Base-by-base conservation (phyloP, 768 basidiomycete genomes). In the Leccinellum albellum region DNA sequence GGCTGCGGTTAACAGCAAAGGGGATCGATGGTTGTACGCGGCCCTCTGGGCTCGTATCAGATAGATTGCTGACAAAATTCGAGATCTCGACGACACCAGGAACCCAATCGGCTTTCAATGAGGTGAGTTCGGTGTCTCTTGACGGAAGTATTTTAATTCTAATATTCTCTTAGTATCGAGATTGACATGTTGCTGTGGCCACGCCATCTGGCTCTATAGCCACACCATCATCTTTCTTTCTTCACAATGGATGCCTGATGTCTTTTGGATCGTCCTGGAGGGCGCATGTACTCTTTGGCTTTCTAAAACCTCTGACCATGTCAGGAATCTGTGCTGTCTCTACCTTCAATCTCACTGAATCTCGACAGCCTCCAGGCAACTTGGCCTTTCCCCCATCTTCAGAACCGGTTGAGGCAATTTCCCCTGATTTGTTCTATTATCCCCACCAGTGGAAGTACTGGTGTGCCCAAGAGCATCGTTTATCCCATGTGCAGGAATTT, bases 1-100 rank as follows among this genome's bases (percentile, higher is more conserved):
- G 28, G 10, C 29, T 47, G 69, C 67, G 10, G 63, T 71, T 37
- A 63, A 56, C 31, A 50, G 56, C n/a, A 61, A 52, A 58, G 55
- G 37, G 42, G 51, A 59, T 46, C 53, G 61, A 61, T 70, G 69
- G 69, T 66, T 67, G 49, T 70, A 71, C n/a, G 66, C 65, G 47
- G 70, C 66, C 52, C 61, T 70, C n/a, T 70, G 70, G 69, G 61
- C 65, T 52, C 69, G 69, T 47, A 62, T 70, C 54, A 61, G 64
- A 55, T 58, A 61, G 51, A 64, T 70, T 12, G 61, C 69, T 14
- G 62, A 66, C 51, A 55, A 55, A 50, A 61, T 71, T 20, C 28
- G 42, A 37, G 50, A 35, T 32, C 56, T 69, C 40, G 62, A 61
- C 51, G 37, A 50, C 45, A 37, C 59, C 44, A 46, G 61, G 49